Percentiles rank a stretch among this genome's conserved stretches.
Conservation (phyloP, 2,329 filamentous ascomycete species). For the Fusarium ambrosium region DNA sequence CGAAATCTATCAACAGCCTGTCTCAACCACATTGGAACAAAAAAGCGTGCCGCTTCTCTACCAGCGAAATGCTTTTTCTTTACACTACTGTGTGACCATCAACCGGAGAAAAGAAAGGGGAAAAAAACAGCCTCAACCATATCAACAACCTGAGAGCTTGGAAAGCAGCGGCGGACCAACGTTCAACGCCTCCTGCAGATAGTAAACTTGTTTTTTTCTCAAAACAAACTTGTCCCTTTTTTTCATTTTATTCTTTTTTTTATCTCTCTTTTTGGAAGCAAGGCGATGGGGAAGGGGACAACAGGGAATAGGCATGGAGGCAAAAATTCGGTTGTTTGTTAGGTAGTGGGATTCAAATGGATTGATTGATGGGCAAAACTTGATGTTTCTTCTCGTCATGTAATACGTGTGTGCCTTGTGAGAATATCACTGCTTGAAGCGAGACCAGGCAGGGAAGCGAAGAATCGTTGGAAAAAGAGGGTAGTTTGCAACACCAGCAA, state of each 20-base stretch:
- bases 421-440: background rate
- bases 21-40: conserved; percentile 26
- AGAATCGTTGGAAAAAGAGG: background rate
- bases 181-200: conserved; percentile 30
- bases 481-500: background rate
- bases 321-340: conserved; percentile 42
- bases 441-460: background rate
- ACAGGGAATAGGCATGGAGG: conserved; percentile 44
- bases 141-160: conserved; percentile 33
- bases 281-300: conserved; percentile 40
- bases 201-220: conserved; percentile 35
- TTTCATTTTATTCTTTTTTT: background rate
- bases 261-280: conserved; percentile 39
- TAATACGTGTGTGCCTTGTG: background rate
- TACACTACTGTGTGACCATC: conserved; percentile 39
- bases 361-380: conserved; percentile 34
- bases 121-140: conserved; percentile 2
- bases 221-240: conserved; percentile 3
- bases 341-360: conserved; percentile 45
- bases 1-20: conserved; percentile 36
- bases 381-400: background rate
- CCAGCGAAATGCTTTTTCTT: background rate
- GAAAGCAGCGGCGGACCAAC: conserved; percentile 22
- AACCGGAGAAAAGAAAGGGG: conserved; percentile 16
- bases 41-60: background rate